Evolutionary conservation across 352 stramenopile genomes (phyloP), one percentile per base, ranked within the genome.

Genomic region (Plasmopara muralis): DNA sequence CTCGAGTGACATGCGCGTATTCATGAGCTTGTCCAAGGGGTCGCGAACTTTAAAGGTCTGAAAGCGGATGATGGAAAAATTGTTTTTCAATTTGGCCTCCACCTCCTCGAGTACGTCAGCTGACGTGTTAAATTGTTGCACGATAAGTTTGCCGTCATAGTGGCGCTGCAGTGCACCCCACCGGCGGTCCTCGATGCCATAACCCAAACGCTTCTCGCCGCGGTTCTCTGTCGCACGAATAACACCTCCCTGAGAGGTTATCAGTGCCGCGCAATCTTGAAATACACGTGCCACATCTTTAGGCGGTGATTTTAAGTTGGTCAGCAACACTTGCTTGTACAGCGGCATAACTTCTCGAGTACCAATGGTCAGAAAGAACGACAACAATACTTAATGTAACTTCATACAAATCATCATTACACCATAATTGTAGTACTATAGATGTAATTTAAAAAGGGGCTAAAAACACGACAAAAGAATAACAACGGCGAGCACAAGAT

Each of bases 241-340:
- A 51, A 93, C 76, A 57, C 83, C 83, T 47, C 83, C 83, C 9
- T 75, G 50, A 9, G 57, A 58, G 38, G 78, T 84, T 56, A 93
- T 83, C 43, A 91, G 55, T 46, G 72, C 51, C 48, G 83, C 77
- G 59, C 74, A 83, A 53, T 93, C 83, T 67, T 93, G 77, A 62
- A 93, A 93, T 43, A 89, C 70, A 51, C 79, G 68, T 48, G 83
- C 80, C 53, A 89, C 80, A 30, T 93, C 80, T 56, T 85, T 85
- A 25, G 83, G 83, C 63, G 83, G 74, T 34, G 80, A 83, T 78
- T 93, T 93, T 62, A 90, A 74, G 70, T 90, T 93, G 38, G 83
- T 91, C 48, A 93, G 57, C 48, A 91, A 73, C 65, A 93, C 83
- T 55, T 93, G 83, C 79, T 93, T 93, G 70, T 93, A 93, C 41